Evolutionary conservation across 2,329 filamentous ascomycete species (phyloP).

Genomic region (Amauroascus niger): DNA sequence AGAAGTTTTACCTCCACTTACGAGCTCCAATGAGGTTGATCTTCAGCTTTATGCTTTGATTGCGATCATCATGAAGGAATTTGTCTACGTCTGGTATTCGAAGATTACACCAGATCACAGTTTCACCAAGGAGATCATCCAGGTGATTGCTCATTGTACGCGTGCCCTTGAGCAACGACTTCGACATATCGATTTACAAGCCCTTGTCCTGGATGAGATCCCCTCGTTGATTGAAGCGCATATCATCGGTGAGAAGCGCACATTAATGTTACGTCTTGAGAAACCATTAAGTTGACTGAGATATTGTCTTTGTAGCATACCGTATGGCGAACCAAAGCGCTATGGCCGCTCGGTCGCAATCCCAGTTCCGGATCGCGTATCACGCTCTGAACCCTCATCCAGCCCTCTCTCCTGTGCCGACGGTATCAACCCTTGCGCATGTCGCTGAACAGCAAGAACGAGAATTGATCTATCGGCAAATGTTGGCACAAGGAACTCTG

Average conservation of each 20-base stretch:
- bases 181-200: constrained; percentile 71
- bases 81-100: constrained; percentile 84
- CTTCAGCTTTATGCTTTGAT: constrained; percentile 87
- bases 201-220: constrained; percentile 75
- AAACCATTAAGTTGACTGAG: neutral
- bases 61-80: constrained; percentile 79
- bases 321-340: constrained; percentile 55
- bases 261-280: neutral
- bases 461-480: constrained; percentile 73
- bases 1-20: constrained; percentile 77
- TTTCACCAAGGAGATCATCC: constrained; percentile 79
- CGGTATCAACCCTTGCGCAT: constrained; percentile 42
- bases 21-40: constrained; percentile 88
- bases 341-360: constrained; percentile 50
- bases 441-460: constrained; percentile 58
- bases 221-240: constrained; percentile 73
- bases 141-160: constrained; percentile 86
- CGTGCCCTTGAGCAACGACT: constrained; percentile 77
- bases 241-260: constrained; percentile 44
- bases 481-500: constrained; percentile 74
- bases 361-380: constrained; percentile 61
- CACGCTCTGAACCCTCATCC: constrained; percentile 76
- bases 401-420: constrained; percentile 66
- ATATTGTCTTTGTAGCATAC: constrained; percentile 49
- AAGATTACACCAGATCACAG: constrained; percentile 84